A percentile compares a stretch with the other conserved stretches of the same genome.
These are phyloP conservation scores for Otatea glauca DNA, from an alignment of 176 grass and related monocot species.

Conservation along the genomic window DNA sequence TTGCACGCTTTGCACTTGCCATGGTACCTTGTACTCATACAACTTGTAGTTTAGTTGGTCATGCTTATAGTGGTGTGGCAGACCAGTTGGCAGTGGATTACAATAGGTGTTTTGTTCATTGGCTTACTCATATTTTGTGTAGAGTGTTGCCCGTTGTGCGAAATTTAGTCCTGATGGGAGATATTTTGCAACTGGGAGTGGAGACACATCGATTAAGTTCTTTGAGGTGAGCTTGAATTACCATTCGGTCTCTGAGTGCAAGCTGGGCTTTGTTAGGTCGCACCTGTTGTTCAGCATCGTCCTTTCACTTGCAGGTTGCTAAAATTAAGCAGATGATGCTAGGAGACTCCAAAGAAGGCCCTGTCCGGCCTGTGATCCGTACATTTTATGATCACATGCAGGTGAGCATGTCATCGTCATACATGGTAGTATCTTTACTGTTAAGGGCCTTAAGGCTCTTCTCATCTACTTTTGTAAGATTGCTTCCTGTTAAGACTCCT, in stretches of 20 bases:
- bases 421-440: not conserved
- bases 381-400: conserved; percentile 96
- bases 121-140: conserved; percentile 47
- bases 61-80: not conserved
- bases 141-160: conserved; percentile 83
- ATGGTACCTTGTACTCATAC: not conserved
- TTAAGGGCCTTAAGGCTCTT: not conserved
- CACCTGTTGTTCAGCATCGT: conserved; percentile 17
- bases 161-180: conserved; percentile 87
- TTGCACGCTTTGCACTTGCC: conserved; percentile 4
- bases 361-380: conserved; percentile 70
- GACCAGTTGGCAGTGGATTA: not conserved
- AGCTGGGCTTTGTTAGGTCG: not conserved
- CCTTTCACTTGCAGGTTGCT: conserved; percentile 62
- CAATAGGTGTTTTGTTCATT: not conserved
- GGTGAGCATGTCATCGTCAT: conserved; percentile 43
- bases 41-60: conserved; percentile 10
- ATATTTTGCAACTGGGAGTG: conserved; percentile 92
- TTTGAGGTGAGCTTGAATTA: conserved; percentile 71
- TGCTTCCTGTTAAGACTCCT: not conserved
- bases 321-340: conserved; percentile 87
- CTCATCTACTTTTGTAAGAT: conserved; percentile 20
- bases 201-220: conserved; percentile 88
- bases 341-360: conserved; percentile 79
- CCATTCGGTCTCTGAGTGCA: not conserved